phyloP scores from a whole-genome alignment of 805 yeast species.

The Kazachstania viticola region DNA sequence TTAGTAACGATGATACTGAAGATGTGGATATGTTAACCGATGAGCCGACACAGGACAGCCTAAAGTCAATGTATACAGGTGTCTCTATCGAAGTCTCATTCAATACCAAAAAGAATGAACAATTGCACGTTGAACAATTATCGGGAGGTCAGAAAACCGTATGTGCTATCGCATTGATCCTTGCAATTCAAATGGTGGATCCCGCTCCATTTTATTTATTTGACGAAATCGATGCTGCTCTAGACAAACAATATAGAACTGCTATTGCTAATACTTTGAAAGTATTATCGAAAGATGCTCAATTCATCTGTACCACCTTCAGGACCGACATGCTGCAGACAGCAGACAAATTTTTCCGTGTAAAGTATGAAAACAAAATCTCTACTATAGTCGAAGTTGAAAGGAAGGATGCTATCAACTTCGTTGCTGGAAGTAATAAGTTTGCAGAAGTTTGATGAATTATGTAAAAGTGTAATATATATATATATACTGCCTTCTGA shows the following conservation, averaged over 20 bases:
- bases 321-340: constrained; percentile 83
- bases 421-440: constrained; percentile 51
- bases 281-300: constrained; percentile 57
- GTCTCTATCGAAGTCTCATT: constrained; percentile 82
- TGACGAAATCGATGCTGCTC: constrained; percentile 93
- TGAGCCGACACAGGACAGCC: constrained; percentile 4
- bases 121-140: constrained; percentile 75
- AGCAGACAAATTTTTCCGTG: constrained; percentile 83
- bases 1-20: constrained; percentile 14
- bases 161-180: constrained; percentile 89
- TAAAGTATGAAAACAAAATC: constrained; percentile 69
- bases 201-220: constrained; percentile 95
- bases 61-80: constrained; percentile 46
- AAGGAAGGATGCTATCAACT: constrained; percentile 64
- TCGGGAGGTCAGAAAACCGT: constrained; percentile 96
- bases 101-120: constrained; percentile 77
- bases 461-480: too few relatives aligned
- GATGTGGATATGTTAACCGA: constrained; percentile 7
- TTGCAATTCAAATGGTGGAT: constrained; percentile 89
- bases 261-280: constrained; percentile 73
- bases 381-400: constrained; percentile 65
- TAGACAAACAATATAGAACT: constrained; percentile 83
- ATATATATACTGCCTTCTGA: too few relatives aligned
- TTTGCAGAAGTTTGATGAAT: constrained; percentile 15
- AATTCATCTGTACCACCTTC: constrained; percentile 93